These are phyloP conservation scores for Fusarium annulatum DNA, from an alignment of 2,329 filamentous ascomycete genomes.

Conservation along the genomic window DNA sequence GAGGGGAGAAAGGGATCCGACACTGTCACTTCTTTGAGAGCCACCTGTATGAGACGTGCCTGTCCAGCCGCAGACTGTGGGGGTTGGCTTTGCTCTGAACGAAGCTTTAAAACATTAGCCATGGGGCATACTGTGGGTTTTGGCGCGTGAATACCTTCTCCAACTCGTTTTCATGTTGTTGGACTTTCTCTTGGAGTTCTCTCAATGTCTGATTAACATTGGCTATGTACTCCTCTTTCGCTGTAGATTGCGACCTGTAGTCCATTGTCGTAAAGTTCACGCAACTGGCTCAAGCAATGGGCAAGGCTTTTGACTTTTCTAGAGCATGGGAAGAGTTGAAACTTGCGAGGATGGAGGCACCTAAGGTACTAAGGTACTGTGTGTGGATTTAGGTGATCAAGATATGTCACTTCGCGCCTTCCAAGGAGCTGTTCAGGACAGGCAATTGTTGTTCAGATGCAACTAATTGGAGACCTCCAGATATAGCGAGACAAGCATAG, in stretches of 20 bases:
- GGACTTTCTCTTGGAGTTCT: slow-evolving; percentile 70
- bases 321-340: background rate
- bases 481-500: background rate
- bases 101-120: slow-evolving; percentile 42
- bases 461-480: background rate
- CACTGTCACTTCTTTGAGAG: slow-evolving; percentile 72
- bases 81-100: slow-evolving; percentile 38
- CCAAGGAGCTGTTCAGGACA: background rate
- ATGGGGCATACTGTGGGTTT: background rate
- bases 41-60: slow-evolving; percentile 65
- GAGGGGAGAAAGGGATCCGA: slow-evolving; percentile 74
- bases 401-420: background rate
- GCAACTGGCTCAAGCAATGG: background rate
- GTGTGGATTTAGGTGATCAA: background rate
- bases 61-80: slow-evolving; percentile 48
- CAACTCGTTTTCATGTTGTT: slow-evolving; percentile 64
- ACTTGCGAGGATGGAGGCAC: background rate
- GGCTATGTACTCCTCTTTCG: slow-evolving; percentile 49
- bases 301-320: background rate
- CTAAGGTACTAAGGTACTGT: background rate
- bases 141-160: slow-evolving; percentile 52
- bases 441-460: background rate
- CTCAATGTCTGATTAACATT: slow-evolving; percentile 74
- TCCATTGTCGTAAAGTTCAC: slow-evolving; percentile 37
- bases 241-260: slow-evolving; percentile 38